These are phyloP conservation scores for Carex scoparia DNA, from an alignment of 176 grass and related monocot genomes.

Conservation along the genomic window DNA sequence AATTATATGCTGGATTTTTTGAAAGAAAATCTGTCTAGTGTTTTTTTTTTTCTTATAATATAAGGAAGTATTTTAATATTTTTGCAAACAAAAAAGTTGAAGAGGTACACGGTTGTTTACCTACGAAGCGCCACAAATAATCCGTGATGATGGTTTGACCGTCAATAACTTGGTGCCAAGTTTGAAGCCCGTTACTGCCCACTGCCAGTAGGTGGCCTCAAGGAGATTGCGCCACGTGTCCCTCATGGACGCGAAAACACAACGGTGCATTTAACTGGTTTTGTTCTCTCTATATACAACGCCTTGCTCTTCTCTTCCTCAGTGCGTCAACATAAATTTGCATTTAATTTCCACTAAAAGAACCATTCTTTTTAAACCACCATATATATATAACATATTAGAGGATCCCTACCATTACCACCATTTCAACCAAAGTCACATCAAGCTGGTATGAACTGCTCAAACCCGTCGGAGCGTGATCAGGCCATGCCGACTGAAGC, in stretches of 20 bases:
- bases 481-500: neutral
- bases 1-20: too few species aligned
- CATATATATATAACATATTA: neutral
- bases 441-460: neutral
- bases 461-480: neutral
- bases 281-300: slow-evolving; percentile 4
- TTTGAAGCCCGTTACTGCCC: slow-evolving; percentile 8
- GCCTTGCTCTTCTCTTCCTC: neutral
- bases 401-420: neutral
- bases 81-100: too few species aligned
- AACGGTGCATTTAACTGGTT: slow-evolving; percentile 24
- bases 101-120: too few species aligned
- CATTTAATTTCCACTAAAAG: neutral
- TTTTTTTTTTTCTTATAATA: too few species aligned
- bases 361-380: neutral
- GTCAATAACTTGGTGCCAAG: slow-evolving; percentile 18
- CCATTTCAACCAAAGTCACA: neutral
- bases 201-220: slow-evolving; percentile 12
- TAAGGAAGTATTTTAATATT: too few species aligned
- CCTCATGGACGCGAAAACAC: neutral
- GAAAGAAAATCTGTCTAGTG: too few species aligned
- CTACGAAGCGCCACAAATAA: neutral
- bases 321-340: neutral
- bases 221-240: slow-evolving; percentile 21
- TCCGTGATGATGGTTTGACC: slow-evolving; percentile 8